These are phyloP conservation scores for Iberis pinnata DNA, from an alignment of 345 rosid genomes.

Conservation along the genomic window DNA sequence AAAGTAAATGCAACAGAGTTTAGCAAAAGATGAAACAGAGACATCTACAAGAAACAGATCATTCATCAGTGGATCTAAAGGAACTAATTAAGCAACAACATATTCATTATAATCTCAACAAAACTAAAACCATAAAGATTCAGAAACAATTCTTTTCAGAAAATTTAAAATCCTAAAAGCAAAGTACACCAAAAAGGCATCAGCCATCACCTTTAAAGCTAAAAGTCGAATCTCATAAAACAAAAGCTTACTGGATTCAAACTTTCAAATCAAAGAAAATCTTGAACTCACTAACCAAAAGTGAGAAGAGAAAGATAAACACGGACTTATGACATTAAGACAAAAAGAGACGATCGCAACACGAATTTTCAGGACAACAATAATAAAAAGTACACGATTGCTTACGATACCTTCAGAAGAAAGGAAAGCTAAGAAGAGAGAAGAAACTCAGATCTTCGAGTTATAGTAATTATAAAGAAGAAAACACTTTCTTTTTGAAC, in stretches of 20 bases:
- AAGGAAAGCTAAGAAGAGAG: slow-evolving; percentile 7
- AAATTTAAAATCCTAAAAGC: neutral
- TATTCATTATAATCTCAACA: slow-evolving; percentile 2
- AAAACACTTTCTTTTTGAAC: slow-evolving; percentile 13
- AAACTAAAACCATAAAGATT: too few relatives aligned
- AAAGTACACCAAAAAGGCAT: slow-evolving; percentile 4
- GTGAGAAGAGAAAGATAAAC: too few relatives aligned
- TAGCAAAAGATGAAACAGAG: slow-evolving; percentile 4
- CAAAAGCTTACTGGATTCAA: slow-evolving; percentile 13
- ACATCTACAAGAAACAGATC: slow-evolving; percentile 13
- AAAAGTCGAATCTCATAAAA: neutral
- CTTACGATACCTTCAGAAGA: slow-evolving; percentile 24
- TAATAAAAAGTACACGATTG: neutral
- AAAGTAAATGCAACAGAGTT: slow-evolving; percentile 18
- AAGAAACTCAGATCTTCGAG: slow-evolving; percentile 30
- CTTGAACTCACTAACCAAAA: too few relatives aligned
- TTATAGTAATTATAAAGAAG: neutral
- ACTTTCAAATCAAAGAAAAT: slow-evolving; percentile 16
- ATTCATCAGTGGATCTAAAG: slow-evolving; percentile 11
- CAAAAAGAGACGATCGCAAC: neutral
- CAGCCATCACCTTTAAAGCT: slow-evolving; percentile 16
- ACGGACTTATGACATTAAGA: too few relatives aligned
- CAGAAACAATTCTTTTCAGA: too few relatives aligned
- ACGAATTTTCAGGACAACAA: neutral
- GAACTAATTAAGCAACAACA: neutral